Conservation (phyloP, 2,329 filamentous ascomycete species). For the Aureobasidium pullulans region DNA sequence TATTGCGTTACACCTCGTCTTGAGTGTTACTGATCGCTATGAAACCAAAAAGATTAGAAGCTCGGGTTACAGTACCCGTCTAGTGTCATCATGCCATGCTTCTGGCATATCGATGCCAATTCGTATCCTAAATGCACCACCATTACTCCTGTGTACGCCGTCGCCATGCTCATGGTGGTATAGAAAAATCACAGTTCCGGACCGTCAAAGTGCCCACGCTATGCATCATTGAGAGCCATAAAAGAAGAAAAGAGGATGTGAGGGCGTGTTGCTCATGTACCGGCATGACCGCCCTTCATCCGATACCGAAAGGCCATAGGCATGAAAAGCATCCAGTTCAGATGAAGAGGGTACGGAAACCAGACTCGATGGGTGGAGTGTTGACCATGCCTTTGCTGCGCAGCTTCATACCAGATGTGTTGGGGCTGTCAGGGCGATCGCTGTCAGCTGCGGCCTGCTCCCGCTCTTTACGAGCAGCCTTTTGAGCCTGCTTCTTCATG, state of each 20-base stretch:
- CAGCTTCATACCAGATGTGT: conserved; percentile 22
- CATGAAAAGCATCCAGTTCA: conserved; percentile 17
- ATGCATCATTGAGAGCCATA: conserved; percentile 14
- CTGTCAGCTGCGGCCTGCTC: conserved; percentile 22
- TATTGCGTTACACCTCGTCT: not conserved
- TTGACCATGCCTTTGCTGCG: conserved; percentile 27
- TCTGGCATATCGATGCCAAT: conserved; percentile 6
- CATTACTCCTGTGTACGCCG: conserved; percentile 12
- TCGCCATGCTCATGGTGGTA: conserved; percentile 16
- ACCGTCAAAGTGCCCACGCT: conserved; percentile 14
- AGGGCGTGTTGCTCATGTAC: conserved; percentile 10
- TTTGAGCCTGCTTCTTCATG: conserved; percentile 35
- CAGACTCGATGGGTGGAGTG: conserved; percentile 29
- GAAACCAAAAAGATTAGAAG: conserved; percentile 2
- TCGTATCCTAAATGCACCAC: conserved; percentile 11
- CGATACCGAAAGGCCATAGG: not conserved
- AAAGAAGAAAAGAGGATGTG: conserved; percentile 8
- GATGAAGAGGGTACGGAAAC: conserved; percentile 31
- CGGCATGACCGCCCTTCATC: conserved; percentile 5
- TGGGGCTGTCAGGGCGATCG: conserved; percentile 4
- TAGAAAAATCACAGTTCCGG: conserved; percentile 9
- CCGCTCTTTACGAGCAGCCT: conserved; percentile 34
- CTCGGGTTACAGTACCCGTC: conserved; percentile 11
- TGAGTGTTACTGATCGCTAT: not conserved
- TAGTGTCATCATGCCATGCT: conserved; percentile 15